These are phyloP conservation scores for Neonectria magnoliae DNA, from an alignment of 2,329 filamentous ascomycete genomes.

Conservation along the genomic window DNA sequence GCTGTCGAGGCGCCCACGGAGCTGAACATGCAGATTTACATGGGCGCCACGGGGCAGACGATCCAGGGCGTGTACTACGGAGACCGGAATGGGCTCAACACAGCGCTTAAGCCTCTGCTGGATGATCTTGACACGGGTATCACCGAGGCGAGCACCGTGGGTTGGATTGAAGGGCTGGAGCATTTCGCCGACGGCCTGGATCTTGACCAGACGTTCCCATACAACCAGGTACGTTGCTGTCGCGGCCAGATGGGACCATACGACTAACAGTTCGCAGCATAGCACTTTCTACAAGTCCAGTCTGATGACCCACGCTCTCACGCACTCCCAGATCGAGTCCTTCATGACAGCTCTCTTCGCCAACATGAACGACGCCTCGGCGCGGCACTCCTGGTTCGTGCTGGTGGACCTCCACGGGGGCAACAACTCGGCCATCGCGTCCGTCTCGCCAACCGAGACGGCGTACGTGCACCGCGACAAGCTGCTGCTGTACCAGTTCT, in stretches of 20 bases:
- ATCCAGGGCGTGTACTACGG: slow-evolving; percentile 46
- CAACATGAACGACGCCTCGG: slow-evolving; percentile 24
- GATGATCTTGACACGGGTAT: slow-evolving; percentile 25
- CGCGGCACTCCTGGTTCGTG: slow-evolving; percentile 36
- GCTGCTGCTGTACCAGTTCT: slow-evolving; percentile 62
- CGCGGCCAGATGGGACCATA: fast-evolving
- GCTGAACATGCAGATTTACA: slow-evolving; percentile 44
- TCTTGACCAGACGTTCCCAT: slow-evolving; percentile 41
- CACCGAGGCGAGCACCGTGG: slow-evolving; percentile 24
- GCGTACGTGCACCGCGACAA: slow-evolving; percentile 55
- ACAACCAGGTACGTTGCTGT: slow-evolving; percentile 33
- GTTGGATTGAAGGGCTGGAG: slow-evolving; percentile 42
- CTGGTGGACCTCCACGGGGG: slow-evolving; percentile 47
- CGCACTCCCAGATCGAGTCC: slow-evolving; percentile 31
- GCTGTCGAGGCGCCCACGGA: slow-evolving; percentile 36
- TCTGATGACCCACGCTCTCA: slow-evolving; percentile 42
- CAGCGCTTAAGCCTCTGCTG: slow-evolving; percentile 32
- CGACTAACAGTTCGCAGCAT: slow-evolving; percentile 34
- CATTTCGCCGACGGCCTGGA: slow-evolving; percentile 30
- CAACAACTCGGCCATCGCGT: slow-evolving; percentile 49
- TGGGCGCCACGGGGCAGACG: slow-evolving; percentile 29
- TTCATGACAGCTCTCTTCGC: slow-evolving; percentile 35
- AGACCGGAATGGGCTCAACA: slow-evolving; percentile 23
- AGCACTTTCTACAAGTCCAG: slow-evolving; percentile 46
- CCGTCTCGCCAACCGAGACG: slow-evolving; percentile 38